Evolutionary conservation across 768 basidiomycete species (phyloP).

Genomic region (Leucosporidium scottii): DNA sequence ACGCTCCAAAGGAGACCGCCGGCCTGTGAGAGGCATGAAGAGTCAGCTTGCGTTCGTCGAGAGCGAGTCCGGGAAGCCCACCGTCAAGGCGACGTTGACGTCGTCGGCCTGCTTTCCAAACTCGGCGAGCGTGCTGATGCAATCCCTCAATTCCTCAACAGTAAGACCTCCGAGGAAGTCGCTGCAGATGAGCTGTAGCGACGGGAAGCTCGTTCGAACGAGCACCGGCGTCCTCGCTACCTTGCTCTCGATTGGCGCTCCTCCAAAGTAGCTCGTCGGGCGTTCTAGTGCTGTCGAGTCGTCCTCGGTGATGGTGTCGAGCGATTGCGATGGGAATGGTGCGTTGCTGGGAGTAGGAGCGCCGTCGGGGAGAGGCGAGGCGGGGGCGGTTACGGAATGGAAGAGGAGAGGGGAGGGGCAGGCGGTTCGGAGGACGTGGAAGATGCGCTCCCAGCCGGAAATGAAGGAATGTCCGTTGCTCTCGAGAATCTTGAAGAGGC

Average conservation of each 20-base stretch:
- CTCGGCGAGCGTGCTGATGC: constrained; percentile 80
- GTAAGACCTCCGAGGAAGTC: constrained; percentile 80
- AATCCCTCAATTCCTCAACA: constrained; percentile 70
- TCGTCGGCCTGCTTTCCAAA: constrained; percentile 83
- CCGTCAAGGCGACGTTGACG: constrained; percentile 91
- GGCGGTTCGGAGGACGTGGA: constrained; percentile 82
- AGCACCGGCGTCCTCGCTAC: constrained; percentile 52
- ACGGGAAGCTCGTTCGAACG: constrained; percentile 89
- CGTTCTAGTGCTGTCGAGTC: background rate
- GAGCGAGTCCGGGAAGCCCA: constrained; percentile 38
- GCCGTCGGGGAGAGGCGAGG: constrained; percentile 4
- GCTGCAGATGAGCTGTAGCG: constrained; percentile 77
- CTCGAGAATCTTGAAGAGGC: constrained; percentile 81
- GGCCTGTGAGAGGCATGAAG: constrained; percentile 43
- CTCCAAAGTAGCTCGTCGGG: background rate
- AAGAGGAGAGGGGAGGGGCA: constrained; percentile 51
- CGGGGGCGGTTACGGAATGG: constrained; percentile 20
- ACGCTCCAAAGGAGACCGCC: constrained; percentile 92
- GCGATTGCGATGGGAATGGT: background rate
- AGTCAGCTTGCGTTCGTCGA: too few species aligned
- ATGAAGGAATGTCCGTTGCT: constrained; percentile 84
- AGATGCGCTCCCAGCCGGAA: constrained; percentile 88
- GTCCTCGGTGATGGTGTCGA: constrained; percentile 27
- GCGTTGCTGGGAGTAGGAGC: background rate
- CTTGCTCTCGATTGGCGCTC: background rate